phyloP scores from a whole-genome alignment of 164 flowering plant species.

The Malania oleifera region DNA sequence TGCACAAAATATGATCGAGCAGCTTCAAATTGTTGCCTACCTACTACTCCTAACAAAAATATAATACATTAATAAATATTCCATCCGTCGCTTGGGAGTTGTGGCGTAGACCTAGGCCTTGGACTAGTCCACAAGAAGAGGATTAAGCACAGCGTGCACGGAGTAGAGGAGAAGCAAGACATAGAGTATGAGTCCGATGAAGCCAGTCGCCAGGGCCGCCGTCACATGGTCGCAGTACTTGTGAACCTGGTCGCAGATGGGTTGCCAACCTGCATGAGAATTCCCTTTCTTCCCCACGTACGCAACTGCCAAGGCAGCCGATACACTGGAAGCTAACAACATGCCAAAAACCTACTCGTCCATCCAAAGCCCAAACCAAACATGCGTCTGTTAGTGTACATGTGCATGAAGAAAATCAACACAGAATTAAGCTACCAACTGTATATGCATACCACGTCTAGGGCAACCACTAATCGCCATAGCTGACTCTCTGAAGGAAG shows the following conservation, averaged over 20 bases:
- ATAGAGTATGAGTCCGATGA: constrained; percentile 37
- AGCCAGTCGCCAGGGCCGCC: constrained; percentile 52
- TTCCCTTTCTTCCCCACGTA: constrained; percentile 74
- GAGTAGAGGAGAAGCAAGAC: constrained; percentile 36
- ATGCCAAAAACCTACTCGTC: constrained; percentile 19
- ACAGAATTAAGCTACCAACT: too few species aligned
- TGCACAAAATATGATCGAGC: too few species aligned
- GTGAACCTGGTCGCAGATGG: constrained; percentile 63
- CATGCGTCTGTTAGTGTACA: neutral
- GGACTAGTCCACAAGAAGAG: too few species aligned
- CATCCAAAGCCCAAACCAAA: neutral
- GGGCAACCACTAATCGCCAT: constrained; percentile 38
- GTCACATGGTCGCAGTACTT: constrained; percentile 52
- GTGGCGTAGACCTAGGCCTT: too few species aligned
- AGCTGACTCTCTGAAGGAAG: constrained; percentile 30
- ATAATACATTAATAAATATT: too few species aligned
- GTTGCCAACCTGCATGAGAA: constrained; percentile 69
- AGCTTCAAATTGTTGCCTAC: too few species aligned
- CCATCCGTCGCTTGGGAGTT: too few species aligned
- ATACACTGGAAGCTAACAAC: constrained; percentile 53
- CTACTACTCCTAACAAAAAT: too few species aligned
- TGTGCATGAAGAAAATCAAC: neutral
- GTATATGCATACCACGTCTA: constrained; percentile 44
- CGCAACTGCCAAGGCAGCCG: constrained; percentile 64
- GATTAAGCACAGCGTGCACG: constrained; percentile 31